Evolutionary conservation across 768 basidiomycete species (phyloP), one percentile per base, ranked within the genome.

Genomic region (Aureoboletus auriporus): DNA sequence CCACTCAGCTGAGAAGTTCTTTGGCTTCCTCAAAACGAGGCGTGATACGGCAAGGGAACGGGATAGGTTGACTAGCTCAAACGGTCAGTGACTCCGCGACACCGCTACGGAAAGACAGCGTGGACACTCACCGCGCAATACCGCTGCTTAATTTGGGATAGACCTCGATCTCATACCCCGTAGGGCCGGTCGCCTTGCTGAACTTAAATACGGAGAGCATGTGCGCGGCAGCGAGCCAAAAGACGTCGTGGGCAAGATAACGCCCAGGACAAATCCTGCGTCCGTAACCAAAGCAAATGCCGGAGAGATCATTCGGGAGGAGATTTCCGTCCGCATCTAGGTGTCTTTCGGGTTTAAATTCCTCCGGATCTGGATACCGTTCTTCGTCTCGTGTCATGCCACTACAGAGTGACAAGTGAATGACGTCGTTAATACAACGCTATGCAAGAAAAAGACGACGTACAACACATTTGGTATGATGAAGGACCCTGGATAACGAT

Each of bases 281-380:
- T 17, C 71, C 71, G 42, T 66, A 69, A 3, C 71, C 70, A 43
- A 69, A 72, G 14, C 34, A 60, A 8, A 62, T 46, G n/a, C 50
- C 35, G 2, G 56, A 56, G 8, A 58, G 54, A 20, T 64, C 64
- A 1, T 58, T 54, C 5, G 46, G 23, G 37, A 58, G 38, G n/a
- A 54, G 50, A 17, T 61, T 55, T 8, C 62, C 56, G 1, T 60
- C 56, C 0, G 44, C 41, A 11, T 53, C 50, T 5, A 70, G 42
- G 49, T 63, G 62, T 39, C 71, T 58, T 36, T 70, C 69, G 13
- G 71, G 71, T 12, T 47, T 61, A 42, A 73, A 71, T 13, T n/a
- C 40, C 9, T 49, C 47, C n/a, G 71, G 65, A 11, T 69, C 58
- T 2, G 66, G 53, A 37, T 49, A 65, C 3, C 14, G 46, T 26